Base-by-base conservation (phyloP, 768 basidiomycete species). In the Macrolepiota dolichaula region DNA sequence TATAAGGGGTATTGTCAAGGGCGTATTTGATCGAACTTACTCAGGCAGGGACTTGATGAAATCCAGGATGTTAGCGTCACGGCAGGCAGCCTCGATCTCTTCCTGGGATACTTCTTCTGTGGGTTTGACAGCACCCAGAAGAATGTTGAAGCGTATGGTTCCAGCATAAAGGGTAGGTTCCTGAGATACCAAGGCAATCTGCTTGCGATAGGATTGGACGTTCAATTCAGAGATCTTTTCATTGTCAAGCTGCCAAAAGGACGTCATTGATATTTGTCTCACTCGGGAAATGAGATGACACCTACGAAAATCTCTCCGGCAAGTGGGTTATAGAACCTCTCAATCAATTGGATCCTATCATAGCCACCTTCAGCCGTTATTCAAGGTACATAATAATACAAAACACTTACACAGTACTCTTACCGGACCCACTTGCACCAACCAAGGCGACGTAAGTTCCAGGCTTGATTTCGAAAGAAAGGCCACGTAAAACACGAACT, bases 111-210 rank as follows among this genome's bases (percentile, higher is more conserved):
- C 90, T 66, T 94, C 86, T 0, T 84, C 83, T 37, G 75, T 75
- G 3, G 90, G 88, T 69, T 91, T 92, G 65, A 80, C 83, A 38
- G 91, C 89, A 15, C 95, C 95, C 38, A 97, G 87, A 6, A 95
- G 72, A 71, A 96, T 85, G 73, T 98, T 98, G 76, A 96, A 96
- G 27, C 90, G 88, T 62, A 97, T 79, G 1, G 91, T 91, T 29
- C 94, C 93, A n/a, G 92, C 87, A 70, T 97, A 98, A 4, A 98
- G 77, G 0, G 89, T 92, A 29, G 92, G 92, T 66, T 93, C 92
- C 71, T 98, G 96, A 51, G 94, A 96, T 25, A 98, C 95, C 25
- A 97, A 77, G 0, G 94, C 89, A 37, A 97, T 84, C 51, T 94
- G 82, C 70, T 92, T 89, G 62, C 96, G 85, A 79, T 96, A 98